Percentiles rank a stretch among this genome's conserved stretches.
These are phyloP conservation scores for Dunaliella sp. DNA, from an alignment of 139 green algal species.

Conservation along the genomic window DNA sequence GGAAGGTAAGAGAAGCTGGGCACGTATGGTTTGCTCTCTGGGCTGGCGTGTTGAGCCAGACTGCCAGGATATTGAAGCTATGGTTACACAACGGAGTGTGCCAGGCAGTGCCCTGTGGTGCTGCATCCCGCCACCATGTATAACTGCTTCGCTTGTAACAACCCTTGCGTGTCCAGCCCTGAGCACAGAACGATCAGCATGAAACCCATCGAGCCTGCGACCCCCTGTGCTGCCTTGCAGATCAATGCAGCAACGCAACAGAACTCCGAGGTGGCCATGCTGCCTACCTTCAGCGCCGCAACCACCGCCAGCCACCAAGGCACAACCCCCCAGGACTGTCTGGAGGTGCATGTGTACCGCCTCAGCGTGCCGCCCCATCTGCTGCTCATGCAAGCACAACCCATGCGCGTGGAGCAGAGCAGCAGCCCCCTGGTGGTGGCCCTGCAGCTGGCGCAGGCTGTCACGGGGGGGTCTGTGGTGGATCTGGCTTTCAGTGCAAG, in stretches of 20 bases:
- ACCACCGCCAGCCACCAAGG: background rate
- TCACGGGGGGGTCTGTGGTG: background rate
- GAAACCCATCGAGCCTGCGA: too few relatives aligned
- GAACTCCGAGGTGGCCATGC: constrained; percentile 14
- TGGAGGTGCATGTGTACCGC: constrained; percentile 33
- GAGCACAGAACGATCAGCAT: too few relatives aligned
- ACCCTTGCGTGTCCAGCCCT: too few relatives aligned
- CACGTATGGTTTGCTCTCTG: too few relatives aligned
- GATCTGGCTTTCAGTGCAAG: constrained; percentile 32
- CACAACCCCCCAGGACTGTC: background rate
- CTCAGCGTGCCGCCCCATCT: constrained; percentile 14
- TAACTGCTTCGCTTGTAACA: too few relatives aligned
- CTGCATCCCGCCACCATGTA: too few relatives aligned
- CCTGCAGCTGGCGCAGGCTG: constrained; percentile 17
- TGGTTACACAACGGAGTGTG: too few relatives aligned
- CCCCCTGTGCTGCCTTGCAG: too few relatives aligned
- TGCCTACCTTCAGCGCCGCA: background rate
- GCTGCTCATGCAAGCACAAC: constrained; percentile 2
- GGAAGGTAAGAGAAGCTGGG: constrained; percentile 17
- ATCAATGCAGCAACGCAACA: constrained; percentile 13
- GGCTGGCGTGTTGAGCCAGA: too few relatives aligned
- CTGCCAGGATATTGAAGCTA: too few relatives aligned
- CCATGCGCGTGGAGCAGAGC: constrained; percentile 22
- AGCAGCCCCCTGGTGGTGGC: constrained; percentile 24
- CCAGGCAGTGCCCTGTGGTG: too few relatives aligned